Conservation (phyloP, 2,329 filamentous ascomycete genomes). For the Aspergillus sp. region DNA sequence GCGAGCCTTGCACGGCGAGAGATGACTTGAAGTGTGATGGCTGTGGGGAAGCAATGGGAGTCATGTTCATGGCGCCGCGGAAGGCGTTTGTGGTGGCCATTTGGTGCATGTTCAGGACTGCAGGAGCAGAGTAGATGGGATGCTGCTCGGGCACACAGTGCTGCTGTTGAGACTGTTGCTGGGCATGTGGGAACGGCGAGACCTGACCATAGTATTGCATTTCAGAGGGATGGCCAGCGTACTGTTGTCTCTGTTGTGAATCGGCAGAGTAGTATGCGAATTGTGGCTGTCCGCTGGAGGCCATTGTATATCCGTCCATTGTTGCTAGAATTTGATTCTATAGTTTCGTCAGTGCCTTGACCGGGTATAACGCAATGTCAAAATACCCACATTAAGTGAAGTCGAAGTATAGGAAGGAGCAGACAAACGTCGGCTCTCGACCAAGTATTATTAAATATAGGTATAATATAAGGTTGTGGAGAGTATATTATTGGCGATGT, state of each 20-base stretch:
- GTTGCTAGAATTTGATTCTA: conserved; percentile 9
- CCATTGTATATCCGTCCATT: conserved; percentile 66
- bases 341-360: conserved; percentile 4
- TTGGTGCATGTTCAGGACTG: conserved; percentile 47
- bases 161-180: conserved; percentile 25
- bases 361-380: background rate
- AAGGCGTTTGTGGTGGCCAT: conserved; percentile 44
- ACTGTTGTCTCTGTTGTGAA: conserved; percentile 72
- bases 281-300: conserved; percentile 61
- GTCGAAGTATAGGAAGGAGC: background rate
- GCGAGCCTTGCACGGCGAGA: conserved; percentile 62
- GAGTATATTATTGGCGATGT: background rate
- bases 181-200: conserved; percentile 28
- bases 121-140: conserved; percentile 39
- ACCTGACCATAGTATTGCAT: conserved; percentile 44
- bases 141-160: conserved; percentile 32
- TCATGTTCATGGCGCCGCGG: conserved; percentile 49
- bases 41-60: conserved; percentile 73
- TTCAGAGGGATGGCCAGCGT: conserved; percentile 63
- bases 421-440: conserved; percentile 6
- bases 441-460: conserved; percentile 17
- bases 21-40: conserved; percentile 73
- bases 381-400: conserved; percentile 6
- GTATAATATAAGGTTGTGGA: conserved; percentile 5
- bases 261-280: conserved; percentile 89